Evolutionary conservation across 2,329 filamentous ascomycete genomes (phyloP), one percentile per base, ranked within the genome.

Genomic region (Aspergillus ochraceoroseus): DNA sequence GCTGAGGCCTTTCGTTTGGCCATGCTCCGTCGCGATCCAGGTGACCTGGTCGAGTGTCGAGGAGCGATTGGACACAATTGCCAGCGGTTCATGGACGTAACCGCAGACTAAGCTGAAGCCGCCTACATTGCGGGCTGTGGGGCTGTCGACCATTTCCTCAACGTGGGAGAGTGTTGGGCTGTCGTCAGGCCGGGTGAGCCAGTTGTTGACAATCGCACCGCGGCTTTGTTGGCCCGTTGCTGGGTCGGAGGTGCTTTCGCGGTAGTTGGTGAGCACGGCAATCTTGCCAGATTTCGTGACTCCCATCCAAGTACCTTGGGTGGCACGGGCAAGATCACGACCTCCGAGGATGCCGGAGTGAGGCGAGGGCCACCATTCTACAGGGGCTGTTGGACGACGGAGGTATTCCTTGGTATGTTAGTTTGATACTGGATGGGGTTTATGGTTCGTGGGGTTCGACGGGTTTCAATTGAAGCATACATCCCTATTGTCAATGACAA

Each of bases 401-500:
- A 82, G 68, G 50, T 75, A 82, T 66, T 83, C 79, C 75, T 78
- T 47, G n/a, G 13, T 12, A 12, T 17, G 32, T 48, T 37, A 44
- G 40, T 37, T 13, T 3, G 9, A 14, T 18, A 35, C 33, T 41
- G 18, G 20, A 31, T 15, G 25, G n/a, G 7, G n/a, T 13, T 19
- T 38, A 20, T 32, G 12, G 14, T 11, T 18, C 15, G 20, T 31
- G 29, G 11, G 34, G 23, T 17, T 26, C 32, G 11, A 7, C 9
- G 29, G 27, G 4, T 15, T 3, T 26, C n/a, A 2, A 22, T 29
- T 27, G 28, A 22, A 23, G 23, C 7, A 15, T 63, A 73, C 84
- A 68, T 90, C 85, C 53, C 85, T 77, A 62, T 90, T 90, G 66
- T 88, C 79, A 58, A 88, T 71, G 45, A 86, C 23, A 27, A 50